Evolutionary conservation across 2,329 filamentous ascomycete genomes (phyloP).

Genomic region (Apiospora koreana): DNA sequence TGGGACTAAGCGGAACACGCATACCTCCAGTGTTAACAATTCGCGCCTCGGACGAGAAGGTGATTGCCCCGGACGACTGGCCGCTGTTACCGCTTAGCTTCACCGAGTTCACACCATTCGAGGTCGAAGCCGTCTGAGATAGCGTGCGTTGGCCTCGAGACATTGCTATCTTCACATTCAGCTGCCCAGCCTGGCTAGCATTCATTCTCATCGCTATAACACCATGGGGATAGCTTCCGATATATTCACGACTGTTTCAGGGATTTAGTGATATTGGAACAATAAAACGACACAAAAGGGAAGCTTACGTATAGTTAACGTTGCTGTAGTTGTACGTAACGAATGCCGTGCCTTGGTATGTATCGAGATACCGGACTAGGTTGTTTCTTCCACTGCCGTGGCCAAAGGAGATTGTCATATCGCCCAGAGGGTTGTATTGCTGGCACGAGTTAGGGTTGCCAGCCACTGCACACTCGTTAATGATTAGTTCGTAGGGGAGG

Average conservation of each 20-base stretch:
- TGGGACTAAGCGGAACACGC: background rate
- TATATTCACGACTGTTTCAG: constrained; percentile 35
- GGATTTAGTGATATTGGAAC: no score
- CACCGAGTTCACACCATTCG: constrained; percentile 27
- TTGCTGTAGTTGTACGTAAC: constrained; percentile 39
- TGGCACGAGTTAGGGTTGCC: constrained; percentile 38
- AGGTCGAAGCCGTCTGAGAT: constrained; percentile 18
- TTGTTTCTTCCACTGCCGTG: constrained; percentile 30
- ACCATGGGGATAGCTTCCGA: constrained; percentile 44
- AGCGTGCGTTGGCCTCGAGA: constrained; percentile 18
- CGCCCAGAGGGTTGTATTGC: constrained; percentile 38
- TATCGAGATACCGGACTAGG: constrained; percentile 42
- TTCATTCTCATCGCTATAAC: constrained; percentile 36
- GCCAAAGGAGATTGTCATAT: constrained; percentile 39
- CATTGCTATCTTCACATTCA: constrained; percentile 27
- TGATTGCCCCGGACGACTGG: constrained; percentile 24
- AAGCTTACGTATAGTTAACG: constrained; percentile 26
- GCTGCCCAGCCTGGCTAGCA: constrained; percentile 18
- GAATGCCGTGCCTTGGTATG: constrained; percentile 36
- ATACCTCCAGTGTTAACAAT: constrained; percentile 23
- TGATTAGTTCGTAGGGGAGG: no score
- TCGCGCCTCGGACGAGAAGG: constrained; percentile 22
- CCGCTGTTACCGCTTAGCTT: constrained; percentile 24
- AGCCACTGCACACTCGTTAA: constrained; percentile 31
- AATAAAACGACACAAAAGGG: background rate